Evolutionary conservation across 2,329 filamentous ascomycete species (phyloP), one percentile per base, ranked within the genome.

Genomic region (Arthroderma sp.): DNA sequence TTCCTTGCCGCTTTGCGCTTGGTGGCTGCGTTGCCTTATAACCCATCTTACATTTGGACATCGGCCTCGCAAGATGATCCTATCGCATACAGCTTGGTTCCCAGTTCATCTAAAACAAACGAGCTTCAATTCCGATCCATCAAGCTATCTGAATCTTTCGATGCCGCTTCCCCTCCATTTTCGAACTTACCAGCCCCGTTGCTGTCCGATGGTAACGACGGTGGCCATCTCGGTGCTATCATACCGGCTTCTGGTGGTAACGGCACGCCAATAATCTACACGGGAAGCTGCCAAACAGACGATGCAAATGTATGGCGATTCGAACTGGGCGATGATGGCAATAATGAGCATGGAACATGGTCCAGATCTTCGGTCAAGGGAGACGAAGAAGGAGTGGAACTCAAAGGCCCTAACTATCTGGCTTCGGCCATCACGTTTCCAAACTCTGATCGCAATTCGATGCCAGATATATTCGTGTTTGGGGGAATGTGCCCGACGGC

Each of bases 401-500:
- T 64, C 29, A 61, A 60, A 37, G 73, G 69, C 22, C 66, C 73
- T 54, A 80, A 76, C 46, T 80, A 72, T 50, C 66, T 83, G 28
- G 71, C 72, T 2, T 66, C 66, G 6, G 75, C 77, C 9, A 69
- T 91, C 43, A 71, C 79, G 27, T 94, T 87, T 59, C 81, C 85
- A 15, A 72, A 71, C 30, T 74, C 70, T 32, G 66, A 77, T 3
- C 45, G 36, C 11, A 10, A 30, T 11, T 33, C 48, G 29, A 41
- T 34, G 8, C 73, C 77, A 0, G 70, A 70, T 7, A 65, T 83
- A 15, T 94, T 87, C 58, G 68, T 81, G 5, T 95, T 94, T 62
- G 89, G 87, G 32, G 89, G 89, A 53, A 94, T 95, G 86, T 96
- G 89, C 56, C 81, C 82, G 4, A 63, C 58, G 28, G 53, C 56